These are phyloP conservation scores for Sporothrix luriei DNA, from an alignment of 2,329 filamentous ascomycete species.

Conservation along the genomic window DNA sequence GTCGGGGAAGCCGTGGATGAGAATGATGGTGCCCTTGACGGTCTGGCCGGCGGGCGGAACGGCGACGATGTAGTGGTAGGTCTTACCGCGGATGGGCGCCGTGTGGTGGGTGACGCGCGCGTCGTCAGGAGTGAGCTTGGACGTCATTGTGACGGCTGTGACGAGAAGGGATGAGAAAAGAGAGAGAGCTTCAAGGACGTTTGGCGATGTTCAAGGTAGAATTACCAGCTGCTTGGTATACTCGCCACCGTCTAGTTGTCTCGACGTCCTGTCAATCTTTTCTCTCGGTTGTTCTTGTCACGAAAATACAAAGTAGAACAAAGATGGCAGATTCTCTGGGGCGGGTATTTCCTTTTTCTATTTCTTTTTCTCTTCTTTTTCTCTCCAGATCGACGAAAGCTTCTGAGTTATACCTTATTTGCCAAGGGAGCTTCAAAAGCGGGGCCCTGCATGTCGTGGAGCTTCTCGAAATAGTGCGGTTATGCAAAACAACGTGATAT, in stretches of 20 bases:
- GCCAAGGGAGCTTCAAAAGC: not conserved
- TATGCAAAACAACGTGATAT: not conserved
- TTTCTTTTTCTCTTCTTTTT: not conserved
- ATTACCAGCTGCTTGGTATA: not conserved
- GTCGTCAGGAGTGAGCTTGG: conserved; percentile 68
- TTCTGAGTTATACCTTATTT: not conserved
- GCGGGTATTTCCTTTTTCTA: not conserved
- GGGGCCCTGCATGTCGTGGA: not conserved
- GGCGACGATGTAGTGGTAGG: conserved; percentile 67
- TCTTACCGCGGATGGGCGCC: conserved; percentile 66
- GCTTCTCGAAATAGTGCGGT: conserved; percentile 1
- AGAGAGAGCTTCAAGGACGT: not conserved
- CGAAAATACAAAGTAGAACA: not conserved
- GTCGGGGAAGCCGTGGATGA: conserved; percentile 80
- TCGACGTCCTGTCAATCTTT: not conserved
- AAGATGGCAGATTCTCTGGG: not conserved
- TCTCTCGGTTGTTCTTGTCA: not conserved
- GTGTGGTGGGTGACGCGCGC: conserved; percentile 66
- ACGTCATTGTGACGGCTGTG: conserved; percentile 44
- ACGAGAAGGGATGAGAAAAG: not conserved
- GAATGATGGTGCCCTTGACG: conserved; percentile 41
- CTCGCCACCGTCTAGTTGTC: not conserved
- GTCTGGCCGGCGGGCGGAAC: conserved; percentile 48
- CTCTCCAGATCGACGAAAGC: not conserved
- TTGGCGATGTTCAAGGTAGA: not conserved